Evolutionary conservation across 495 filamentous ascomycete genomes (phyloP), one percentile per base, ranked within the genome.

Genomic region (Penicillium roqueforti): DNA sequence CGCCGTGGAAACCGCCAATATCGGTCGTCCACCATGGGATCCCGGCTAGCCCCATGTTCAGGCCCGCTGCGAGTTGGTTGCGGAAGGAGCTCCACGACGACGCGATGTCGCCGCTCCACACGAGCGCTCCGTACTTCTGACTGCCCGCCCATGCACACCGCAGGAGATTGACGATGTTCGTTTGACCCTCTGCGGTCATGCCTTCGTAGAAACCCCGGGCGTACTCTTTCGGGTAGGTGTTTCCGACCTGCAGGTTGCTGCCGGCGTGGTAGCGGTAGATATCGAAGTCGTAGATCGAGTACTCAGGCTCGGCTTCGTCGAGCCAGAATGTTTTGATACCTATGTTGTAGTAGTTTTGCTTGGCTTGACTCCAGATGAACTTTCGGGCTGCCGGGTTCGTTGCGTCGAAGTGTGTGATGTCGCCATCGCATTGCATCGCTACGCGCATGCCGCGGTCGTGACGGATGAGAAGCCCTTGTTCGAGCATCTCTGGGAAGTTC

Each of bases 251-350:
- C 1, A 82, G 56, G 45, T 79, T 78, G 19, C 75, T 68, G 34
- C 81, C 81, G 19, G 65, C 68, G 50, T 77, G 71, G 60, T 84
- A 84, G 36, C 79, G 75, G 60, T 75, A 83, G 58, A 78, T 79
- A 55, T 83, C 79, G 47, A 82, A 83, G 63, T 83, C 77, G 63
- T 84, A 84, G 48, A 73, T 75, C 4, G 64, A 67, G 62, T 80
- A 83, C 53, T 84, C 81, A 2, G 81, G 80, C 53, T 83, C 81
- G 0, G 80, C 80, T 55, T 84, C 80, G 53, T 84, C 81, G 6
- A 84, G 76, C 80, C 81, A 84, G 65, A 83, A 84, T 13, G 77
- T 57, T 44, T 71, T 70, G 58, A 84, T 81, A n/a, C 80, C 81
- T 34, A 74, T 77, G 51, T 72, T 65, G 60, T 78, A 77, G 67